phyloP scores from a whole-genome alignment of 768 basidiomycete genomes.

The Crucibulum laeve region DNA sequence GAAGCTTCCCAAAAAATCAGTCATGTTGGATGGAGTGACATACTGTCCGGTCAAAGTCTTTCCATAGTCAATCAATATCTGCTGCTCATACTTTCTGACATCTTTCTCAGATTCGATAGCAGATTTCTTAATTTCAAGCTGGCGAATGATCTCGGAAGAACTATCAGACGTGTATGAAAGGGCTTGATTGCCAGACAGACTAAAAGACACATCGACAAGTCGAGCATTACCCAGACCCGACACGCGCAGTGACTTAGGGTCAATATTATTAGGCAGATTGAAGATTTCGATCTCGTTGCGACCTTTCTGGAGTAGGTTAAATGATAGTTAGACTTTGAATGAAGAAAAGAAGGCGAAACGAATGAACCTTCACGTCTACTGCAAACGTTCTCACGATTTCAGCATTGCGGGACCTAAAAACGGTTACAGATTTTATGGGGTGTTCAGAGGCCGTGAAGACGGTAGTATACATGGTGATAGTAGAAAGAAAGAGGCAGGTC shows the following conservation, averaged over 20 bases:
- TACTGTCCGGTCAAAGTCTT: constrained; percentile 39
- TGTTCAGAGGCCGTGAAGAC: constrained; percentile 31
- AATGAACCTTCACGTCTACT: constrained; percentile 43
- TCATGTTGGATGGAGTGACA: constrained; percentile 31
- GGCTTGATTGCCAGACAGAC: too few species aligned
- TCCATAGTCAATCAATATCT: constrained; percentile 39
- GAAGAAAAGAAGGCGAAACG: not conserved
- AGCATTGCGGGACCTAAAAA: constrained; percentile 53
- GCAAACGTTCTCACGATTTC: constrained; percentile 51
- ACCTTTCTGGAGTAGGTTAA: constrained; percentile 34
- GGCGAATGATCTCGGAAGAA: constrained; percentile 28
- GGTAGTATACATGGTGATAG: constrained; percentile 3
- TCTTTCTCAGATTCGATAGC: constrained; percentile 31
- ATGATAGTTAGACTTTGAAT: not conserved
- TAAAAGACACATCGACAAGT: too few species aligned
- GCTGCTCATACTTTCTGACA: constrained; percentile 35
- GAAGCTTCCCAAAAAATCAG: constrained; percentile 36
- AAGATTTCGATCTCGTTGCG: constrained; percentile 47
- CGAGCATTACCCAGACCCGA: too few species aligned
- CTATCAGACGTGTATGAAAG: constrained; percentile 13
- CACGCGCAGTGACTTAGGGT: too few species aligned
- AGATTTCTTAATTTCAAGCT: constrained; percentile 28
- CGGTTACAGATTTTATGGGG: constrained; percentile 49
- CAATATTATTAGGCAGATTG: constrained; percentile 45
- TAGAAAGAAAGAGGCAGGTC: not conserved